Evolutionary conservation across 2,329 filamentous ascomycete genomes (phyloP), one percentile per base, ranked within the genome.

Genomic region (Chrysoporthe austroafricana): DNA sequence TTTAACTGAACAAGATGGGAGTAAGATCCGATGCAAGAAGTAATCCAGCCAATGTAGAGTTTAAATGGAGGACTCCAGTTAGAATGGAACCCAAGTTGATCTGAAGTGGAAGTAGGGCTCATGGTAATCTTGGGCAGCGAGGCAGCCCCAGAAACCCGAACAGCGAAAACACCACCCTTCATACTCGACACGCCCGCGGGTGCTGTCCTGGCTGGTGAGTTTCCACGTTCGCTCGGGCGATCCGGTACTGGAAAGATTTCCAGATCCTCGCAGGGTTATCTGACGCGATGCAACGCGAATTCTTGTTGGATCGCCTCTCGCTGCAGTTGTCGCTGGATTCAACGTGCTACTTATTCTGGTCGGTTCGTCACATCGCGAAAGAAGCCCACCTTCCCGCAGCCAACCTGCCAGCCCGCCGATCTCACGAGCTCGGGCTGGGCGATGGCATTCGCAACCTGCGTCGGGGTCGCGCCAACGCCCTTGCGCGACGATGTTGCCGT

Each of bases 261-360:
- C 50, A 32, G 50, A 54, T 54, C 50, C 50, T 54, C 50, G 26
- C 50, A 54, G 50, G 50, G 50, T 54, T 54, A 32, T 34, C 50
- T 21, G 50, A 26, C 26, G 11, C 50, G 50, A 32, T 54, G 50
- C 50, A 16, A 54, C 50, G 26, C 7, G 50, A 4, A 34, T 34
- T 34, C 26, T 26, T 16, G 50, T 54, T 54, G 50, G 3, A 32
- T 7, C 5, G 14, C 26, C 50, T 54, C 14, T 54, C 50, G 50
- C 26, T 13, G 3, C 50, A 34, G 32, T 21, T 34, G 21, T 34
- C 50, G 26, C 50, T 32, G 50, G 6, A 16, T 11, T 54, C 50
- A 32, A 54, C 21, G 16, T 54, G 50, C 21, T 34, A 54, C 50
- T 11, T 26, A 32, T 21, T 18, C 18, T 48, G 46, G 18, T 21